Conservation (phyloP, 1,284 basidiomycete genomes). For the Phlebopus sp. region DNA sequence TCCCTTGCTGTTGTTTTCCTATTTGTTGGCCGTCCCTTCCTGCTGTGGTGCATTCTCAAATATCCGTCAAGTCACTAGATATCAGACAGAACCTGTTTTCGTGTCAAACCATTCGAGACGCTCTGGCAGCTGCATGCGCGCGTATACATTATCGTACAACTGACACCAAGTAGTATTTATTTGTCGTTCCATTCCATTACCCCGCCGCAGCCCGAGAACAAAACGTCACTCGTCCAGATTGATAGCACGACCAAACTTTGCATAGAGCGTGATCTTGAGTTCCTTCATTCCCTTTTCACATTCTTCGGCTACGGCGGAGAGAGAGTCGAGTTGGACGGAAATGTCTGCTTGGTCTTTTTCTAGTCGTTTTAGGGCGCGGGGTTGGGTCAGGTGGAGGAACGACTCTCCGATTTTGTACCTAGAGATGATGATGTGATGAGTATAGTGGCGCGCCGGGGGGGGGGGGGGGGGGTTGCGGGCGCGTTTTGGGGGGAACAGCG, state of each 20-base stretch:
- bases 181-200: too few relatives aligned
- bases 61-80: not conserved
- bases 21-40: not conserved
- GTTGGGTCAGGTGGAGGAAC: constrained; percentile 77
- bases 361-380: constrained; percentile 72
- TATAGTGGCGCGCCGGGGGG: too few relatives aligned
- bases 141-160: constrained; percentile 1
- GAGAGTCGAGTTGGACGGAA: constrained; percentile 53
- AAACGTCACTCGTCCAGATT: constrained; percentile 84
- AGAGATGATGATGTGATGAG: constrained; percentile 1
- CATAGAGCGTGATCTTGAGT: constrained; percentile 85
- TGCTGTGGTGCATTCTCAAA: not conserved
- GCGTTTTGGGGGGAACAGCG: constrained; percentile 1
- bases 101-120: not conserved
- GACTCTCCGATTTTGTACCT: constrained; percentile 92
- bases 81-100: not conserved
- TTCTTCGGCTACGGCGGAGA: constrained; percentile 60
- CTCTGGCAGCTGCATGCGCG: not conserved
- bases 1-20: not conserved
- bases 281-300: constrained; percentile 87
- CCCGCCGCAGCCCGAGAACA: too few relatives aligned
- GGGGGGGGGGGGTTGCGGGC: not conserved
- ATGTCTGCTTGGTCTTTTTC: constrained; percentile 67
- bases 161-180: too few relatives aligned
- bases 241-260: constrained; percentile 92